phyloP scores from a whole-genome alignment of 129 eudicot genomes.

The Kitagawia praeruptora region DNA sequence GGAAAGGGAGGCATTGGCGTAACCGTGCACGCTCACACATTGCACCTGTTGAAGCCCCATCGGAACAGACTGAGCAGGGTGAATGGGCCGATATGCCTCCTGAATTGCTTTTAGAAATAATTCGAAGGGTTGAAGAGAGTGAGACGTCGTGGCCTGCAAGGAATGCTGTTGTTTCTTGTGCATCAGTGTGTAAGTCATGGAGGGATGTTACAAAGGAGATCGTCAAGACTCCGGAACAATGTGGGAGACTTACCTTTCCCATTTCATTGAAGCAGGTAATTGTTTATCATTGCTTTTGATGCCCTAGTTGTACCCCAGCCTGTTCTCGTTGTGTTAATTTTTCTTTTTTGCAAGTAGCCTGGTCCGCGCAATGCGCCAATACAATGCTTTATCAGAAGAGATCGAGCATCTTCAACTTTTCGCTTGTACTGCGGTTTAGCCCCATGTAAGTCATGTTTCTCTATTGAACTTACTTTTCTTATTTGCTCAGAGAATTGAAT shows the following conservation, averaged over 20 bases:
- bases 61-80: constrained; percentile 51
- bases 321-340: neutral
- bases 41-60: constrained; percentile 67
- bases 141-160: constrained; percentile 91
- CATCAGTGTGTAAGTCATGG: constrained; percentile 95
- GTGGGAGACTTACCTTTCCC: constrained; percentile 86
- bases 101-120: constrained; percentile 81
- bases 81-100: constrained; percentile 94
- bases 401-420: constrained; percentile 59
- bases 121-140: constrained; percentile 80
- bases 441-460: constrained; percentile 64
- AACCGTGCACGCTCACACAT: constrained; percentile 59
- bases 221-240: constrained; percentile 86
- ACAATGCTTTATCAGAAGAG: constrained; percentile 89
- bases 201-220: constrained; percentile 88
- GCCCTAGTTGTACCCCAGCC: neutral
- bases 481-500: neutral
- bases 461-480: neutral
- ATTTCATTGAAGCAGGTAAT: constrained; percentile 85
- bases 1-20: constrained; percentile 73
- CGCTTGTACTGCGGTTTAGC: constrained; percentile 66
- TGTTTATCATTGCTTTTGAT: constrained; percentile 2
- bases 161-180: constrained; percentile 66
- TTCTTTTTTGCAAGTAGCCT: constrained; percentile 33
- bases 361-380: constrained; percentile 88